phyloP scores from a whole-genome alignment of 2,329 filamentous ascomycete species.

The Paracamarosporium sp. region DNA sequence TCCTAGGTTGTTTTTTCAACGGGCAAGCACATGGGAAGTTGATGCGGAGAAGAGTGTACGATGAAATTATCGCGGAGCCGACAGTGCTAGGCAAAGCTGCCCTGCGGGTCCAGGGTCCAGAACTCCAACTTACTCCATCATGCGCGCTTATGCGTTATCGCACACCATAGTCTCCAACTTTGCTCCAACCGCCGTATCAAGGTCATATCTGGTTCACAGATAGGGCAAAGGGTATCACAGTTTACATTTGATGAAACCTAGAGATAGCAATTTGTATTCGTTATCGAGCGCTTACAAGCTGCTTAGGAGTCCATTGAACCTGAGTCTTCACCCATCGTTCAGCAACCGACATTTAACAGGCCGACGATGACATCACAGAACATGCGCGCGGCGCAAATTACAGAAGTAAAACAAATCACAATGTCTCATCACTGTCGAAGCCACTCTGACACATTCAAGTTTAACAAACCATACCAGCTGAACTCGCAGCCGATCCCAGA shows the following conservation, averaged over 20 bases:
- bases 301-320: background rate
- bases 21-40: background rate
- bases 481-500: constrained; percentile 20
- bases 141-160: constrained; percentile 2
- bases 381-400: constrained; percentile 29
- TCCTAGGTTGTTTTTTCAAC: background rate
- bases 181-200: constrained; percentile 1
- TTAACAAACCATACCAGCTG: constrained; percentile 24
- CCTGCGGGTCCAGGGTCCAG: background rate
- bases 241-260: background rate
- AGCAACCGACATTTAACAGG: background rate
- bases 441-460: constrained; percentile 13
- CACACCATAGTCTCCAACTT: constrained; percentile 3
- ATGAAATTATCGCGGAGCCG: background rate
- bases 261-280: background rate
- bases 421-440: background rate
- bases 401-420: constrained; percentile 12
- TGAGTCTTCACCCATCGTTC: background rate
- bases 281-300: background rate
- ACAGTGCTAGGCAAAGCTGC: background rate
- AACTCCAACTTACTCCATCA: background rate
- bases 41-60: background rate
- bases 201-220: background rate
- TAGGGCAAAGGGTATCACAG: background rate
- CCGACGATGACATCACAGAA: constrained; percentile 7